Conservation (phyloP, 225 moss, liverwort and hornwort species). For the Polytrichum commune region DNA sequence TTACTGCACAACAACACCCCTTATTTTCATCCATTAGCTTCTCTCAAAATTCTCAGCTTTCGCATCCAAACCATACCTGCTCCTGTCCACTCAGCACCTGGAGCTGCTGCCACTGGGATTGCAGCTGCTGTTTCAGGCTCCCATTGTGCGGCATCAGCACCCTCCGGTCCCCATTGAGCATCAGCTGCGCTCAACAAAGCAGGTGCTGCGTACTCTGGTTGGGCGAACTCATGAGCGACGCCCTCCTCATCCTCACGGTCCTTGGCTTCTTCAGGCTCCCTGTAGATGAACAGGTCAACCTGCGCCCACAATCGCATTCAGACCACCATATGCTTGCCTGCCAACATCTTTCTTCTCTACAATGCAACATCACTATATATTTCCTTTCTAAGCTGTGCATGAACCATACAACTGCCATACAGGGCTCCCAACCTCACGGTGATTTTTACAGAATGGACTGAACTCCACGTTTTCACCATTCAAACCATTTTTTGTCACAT, state of each 20-base stretch:
- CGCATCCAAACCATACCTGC: not conserved
- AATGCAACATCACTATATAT: no score
- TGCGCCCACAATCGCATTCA: constrained; percentile 7
- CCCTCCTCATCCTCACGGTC: constrained; percentile 70
- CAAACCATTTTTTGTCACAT: not conserved
- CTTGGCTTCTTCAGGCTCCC: constrained; percentile 81
- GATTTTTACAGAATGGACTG: no score
- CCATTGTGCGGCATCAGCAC: constrained; percentile 37
- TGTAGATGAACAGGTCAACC: constrained; percentile 72
- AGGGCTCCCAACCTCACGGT: no score
- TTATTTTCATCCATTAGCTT: no score
- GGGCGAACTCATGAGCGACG: constrained; percentile 48
- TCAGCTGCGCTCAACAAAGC: constrained; percentile 19
- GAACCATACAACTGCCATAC: no score
- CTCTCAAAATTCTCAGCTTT: no score
- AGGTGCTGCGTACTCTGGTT: constrained; percentile 48
- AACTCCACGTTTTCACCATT: no score
- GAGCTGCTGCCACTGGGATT: constrained; percentile 2
- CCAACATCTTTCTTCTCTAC: no score
- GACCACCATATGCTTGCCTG: not conserved
- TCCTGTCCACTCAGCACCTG: constrained; percentile 10
- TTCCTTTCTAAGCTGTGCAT: no score
- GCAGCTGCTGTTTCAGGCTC: constrained; percentile 22
- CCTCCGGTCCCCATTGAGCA: constrained; percentile 41
- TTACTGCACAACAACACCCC: no score